Percentiles rank a stretch among this genome's conserved stretches.
These are phyloP conservation scores for Neolentinus lepideus DNA, from an alignment of 1,284 basidiomycete genomes.

Conservation along the genomic window DNA sequence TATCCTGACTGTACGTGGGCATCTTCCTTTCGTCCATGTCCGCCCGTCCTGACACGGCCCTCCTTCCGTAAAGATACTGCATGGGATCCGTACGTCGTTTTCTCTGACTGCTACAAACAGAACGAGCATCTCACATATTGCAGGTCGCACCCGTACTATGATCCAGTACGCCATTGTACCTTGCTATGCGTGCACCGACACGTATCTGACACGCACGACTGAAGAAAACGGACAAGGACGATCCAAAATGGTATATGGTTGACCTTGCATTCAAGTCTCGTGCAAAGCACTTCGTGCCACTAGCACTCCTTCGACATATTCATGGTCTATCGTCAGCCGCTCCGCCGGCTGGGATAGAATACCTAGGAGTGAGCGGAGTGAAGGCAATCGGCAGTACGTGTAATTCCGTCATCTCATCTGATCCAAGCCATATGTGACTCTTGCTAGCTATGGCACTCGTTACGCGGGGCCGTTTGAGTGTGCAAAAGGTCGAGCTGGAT, in stretches of 20 bases:
- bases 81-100: slow-evolving; percentile 67
- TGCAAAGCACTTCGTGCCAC: slow-evolving; percentile 70
- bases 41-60: slow-evolving; percentile 11
- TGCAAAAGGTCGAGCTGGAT: slow-evolving; percentile 68
- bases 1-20: slow-evolving; percentile 80
- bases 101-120: slow-evolving; percentile 3
- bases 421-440: not conserved
- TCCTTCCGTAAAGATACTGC: slow-evolving; percentile 60
- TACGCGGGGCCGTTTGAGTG: slow-evolving; percentile 80
- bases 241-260: slow-evolving; percentile 94
- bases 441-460: slow-evolving; percentile 71
- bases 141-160: slow-evolving; percentile 84
- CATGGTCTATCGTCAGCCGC: slow-evolving; percentile 26
- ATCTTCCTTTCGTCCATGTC: slow-evolving; percentile 4
- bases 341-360: slow-evolving; percentile 45
- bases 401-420: not conserved
- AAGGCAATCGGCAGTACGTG: slow-evolving; percentile 52
- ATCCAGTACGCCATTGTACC: slow-evolving; percentile 44
- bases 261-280: slow-evolving; percentile 70
- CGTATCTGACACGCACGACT: not conserved
- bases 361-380: slow-evolving; percentile 55
- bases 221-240: slow-evolving; percentile 68
- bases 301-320: slow-evolving; percentile 69
- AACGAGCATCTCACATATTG: not conserved
- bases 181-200: not conserved